A percentile compares a stretch with the other conserved stretches of the same genome.
Conservation (phyloP, 352 stramenopile genomes). For the Phytophthora boehmeriae region DNA sequence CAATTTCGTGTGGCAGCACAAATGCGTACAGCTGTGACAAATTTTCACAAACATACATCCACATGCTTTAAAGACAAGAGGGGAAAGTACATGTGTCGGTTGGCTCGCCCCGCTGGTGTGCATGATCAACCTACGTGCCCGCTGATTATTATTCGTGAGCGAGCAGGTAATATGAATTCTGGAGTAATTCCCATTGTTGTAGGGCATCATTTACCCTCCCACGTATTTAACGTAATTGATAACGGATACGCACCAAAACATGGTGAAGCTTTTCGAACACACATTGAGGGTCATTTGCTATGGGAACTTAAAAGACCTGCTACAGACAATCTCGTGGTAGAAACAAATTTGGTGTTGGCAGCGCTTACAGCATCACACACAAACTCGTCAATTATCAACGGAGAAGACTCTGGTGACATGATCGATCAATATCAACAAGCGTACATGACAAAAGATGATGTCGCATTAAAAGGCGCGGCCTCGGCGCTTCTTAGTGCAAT, state of each 20-base stretch:
- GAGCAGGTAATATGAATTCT: background rate
- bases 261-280: background rate
- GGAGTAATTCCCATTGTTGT: background rate
- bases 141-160: constrained; percentile 2
- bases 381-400: constrained; percentile 2
- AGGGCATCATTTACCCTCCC: background rate
- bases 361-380: constrained; percentile 6
- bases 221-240: background rate
- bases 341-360: constrained; percentile 8
- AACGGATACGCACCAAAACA: background rate
- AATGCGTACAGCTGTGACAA: constrained; percentile 6
- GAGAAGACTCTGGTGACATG: constrained; percentile 11
- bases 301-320: constrained; percentile 7
- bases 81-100: constrained; percentile 23
- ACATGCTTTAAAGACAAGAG: constrained; percentile 23
- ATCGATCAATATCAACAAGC: constrained; percentile 13
- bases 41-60: constrained; percentile 19
- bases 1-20: constrained; percentile 1
- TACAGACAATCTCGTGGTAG: background rate
- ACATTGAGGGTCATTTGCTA: constrained; percentile 3
- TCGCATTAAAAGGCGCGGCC: background rate
- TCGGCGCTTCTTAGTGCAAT: constrained; percentile 2
- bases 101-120: constrained; percentile 14
- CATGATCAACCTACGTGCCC: constrained; percentile 11
- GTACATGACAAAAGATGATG: constrained; percentile 6